Conservation (phyloP, 1,139 yeast genomes). For the Protomyces inouyei region DNA sequence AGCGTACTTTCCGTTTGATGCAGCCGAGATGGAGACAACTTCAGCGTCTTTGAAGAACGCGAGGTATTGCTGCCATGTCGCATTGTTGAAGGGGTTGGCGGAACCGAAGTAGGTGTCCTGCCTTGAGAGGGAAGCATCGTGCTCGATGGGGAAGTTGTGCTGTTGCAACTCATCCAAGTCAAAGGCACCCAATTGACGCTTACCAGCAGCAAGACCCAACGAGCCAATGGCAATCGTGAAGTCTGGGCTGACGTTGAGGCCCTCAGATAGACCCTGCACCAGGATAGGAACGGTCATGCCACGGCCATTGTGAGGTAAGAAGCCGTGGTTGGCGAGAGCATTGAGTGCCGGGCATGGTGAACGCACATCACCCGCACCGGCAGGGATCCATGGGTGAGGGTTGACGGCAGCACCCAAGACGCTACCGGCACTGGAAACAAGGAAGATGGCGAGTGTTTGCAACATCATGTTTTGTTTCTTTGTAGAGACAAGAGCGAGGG, state of each 20-base stretch:
- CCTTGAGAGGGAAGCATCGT: slow-evolving; percentile 10
- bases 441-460: neutral
- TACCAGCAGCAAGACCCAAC: neutral
- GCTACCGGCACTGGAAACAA: neutral
- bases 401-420: slow-evolving; percentile 14
- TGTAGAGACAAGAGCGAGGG: too few relatives aligned
- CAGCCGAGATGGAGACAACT: slow-evolving; percentile 3
- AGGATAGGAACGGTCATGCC: slow-evolving; percentile 5
- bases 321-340: slow-evolving; percentile 18
- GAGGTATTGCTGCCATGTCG: slow-evolving; percentile 10
- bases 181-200: slow-evolving; percentile 8
- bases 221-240: slow-evolving; percentile 15
- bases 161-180: slow-evolving; percentile 14
- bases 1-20: slow-evolving; percentile 10
- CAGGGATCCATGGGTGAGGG: slow-evolving; percentile 23
- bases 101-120: slow-evolving; percentile 11
- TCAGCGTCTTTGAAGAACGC: slow-evolving; percentile 4
- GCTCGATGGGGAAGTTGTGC: slow-evolving; percentile 17
- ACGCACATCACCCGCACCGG: slow-evolving; percentile 16
- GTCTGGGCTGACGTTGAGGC: slow-evolving; percentile 16
- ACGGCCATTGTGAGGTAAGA: slow-evolving; percentile 9
- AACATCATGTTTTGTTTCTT: neutral
- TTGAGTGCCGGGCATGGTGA: slow-evolving; percentile 24
- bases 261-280: slow-evolving; percentile 7
- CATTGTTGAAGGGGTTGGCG: slow-evolving; percentile 13